A percentile compares a stretch with the other conserved stretches of the same genome.
Evolutionary conservation across 805 yeast species (phyloP).

Genomic region (Isabelozyma rhagii): DNA sequence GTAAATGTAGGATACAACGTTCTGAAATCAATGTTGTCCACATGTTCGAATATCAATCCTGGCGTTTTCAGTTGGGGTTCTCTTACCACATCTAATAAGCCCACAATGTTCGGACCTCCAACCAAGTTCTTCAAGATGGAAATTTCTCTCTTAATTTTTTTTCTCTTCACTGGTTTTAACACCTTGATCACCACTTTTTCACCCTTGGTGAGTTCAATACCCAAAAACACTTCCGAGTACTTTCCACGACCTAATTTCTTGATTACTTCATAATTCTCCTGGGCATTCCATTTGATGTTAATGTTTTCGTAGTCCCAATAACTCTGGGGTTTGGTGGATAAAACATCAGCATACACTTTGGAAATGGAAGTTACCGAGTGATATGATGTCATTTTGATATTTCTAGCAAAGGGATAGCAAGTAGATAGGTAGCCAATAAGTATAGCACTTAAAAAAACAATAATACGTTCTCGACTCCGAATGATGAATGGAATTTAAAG

Average conservation of each 20-base stretch:
- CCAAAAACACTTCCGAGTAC: constrained; percentile 90
- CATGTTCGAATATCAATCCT: constrained; percentile 80
- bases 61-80: constrained; percentile 86
- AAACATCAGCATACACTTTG: constrained; percentile 78
- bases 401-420: background rate
- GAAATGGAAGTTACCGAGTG: constrained; percentile 51
- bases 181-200: constrained; percentile 82
- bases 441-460: background rate
- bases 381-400: constrained; percentile 7
- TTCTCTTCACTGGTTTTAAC: constrained; percentile 87
- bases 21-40: constrained; percentile 83
- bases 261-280: constrained; percentile 79
- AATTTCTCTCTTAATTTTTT: constrained; percentile 89
- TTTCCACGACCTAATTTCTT: constrained; percentile 89
- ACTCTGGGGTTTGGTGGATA: constrained; percentile 67
- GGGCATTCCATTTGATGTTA: constrained; percentile 79
- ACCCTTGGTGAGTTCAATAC: constrained; percentile 61
- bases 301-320: constrained; percentile 83
- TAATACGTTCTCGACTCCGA: background rate
- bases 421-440: background rate
- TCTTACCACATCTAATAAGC: constrained; percentile 77
- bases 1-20: constrained; percentile 78
- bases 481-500: no score
- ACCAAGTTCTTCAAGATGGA: constrained; percentile 81
- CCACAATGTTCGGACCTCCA: constrained; percentile 79